Evolutionary conservation across 23 red algal genomes (phyloP).

Genomic region (Gracilaria domingensis): DNA sequence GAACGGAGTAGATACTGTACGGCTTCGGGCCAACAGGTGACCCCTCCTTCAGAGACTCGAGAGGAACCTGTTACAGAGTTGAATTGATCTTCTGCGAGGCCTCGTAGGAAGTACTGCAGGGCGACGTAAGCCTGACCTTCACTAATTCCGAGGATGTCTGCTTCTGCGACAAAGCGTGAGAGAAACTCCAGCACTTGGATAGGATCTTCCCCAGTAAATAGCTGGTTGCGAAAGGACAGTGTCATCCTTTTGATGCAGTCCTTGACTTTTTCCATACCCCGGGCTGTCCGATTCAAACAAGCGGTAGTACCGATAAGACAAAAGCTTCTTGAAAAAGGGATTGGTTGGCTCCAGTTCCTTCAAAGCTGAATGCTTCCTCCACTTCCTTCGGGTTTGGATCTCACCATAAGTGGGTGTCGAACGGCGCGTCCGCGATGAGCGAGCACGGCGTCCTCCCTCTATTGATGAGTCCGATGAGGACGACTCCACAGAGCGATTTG

Average conservation of each 20-base stretch:
- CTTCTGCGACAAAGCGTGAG: neutral
- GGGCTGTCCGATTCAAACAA: neutral
- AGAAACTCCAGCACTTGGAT: slow-evolving; percentile 2
- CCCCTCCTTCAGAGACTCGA: neutral
- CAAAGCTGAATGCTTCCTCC: neutral
- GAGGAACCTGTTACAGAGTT: neutral
- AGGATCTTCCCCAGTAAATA: neutral
- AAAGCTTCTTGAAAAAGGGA: slow-evolving; percentile 3
- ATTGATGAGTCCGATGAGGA: too few species aligned
- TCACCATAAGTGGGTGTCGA: too few species aligned
- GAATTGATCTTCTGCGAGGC: neutral
- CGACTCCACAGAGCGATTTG: too few species aligned
- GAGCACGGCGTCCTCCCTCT: too few species aligned
- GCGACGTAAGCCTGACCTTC: neutral
- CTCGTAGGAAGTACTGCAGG: neutral
- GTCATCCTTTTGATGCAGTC: slow-evolving; percentile 24
- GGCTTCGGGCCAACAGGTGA: too few species aligned
- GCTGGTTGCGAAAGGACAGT: neutral
- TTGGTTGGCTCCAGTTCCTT: slow-evolving; percentile 14
- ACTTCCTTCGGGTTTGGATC: too few species aligned
- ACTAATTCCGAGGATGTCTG: neutral
- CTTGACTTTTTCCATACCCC: neutral
- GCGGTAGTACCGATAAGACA: slow-evolving; percentile 31
- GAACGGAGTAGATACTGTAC: too few species aligned
- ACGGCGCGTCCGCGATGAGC: too few species aligned